These are phyloP conservation scores for Asterochloris sp. DNA, from an alignment of 139 green algal genomes.

Conservation along the genomic window DNA sequence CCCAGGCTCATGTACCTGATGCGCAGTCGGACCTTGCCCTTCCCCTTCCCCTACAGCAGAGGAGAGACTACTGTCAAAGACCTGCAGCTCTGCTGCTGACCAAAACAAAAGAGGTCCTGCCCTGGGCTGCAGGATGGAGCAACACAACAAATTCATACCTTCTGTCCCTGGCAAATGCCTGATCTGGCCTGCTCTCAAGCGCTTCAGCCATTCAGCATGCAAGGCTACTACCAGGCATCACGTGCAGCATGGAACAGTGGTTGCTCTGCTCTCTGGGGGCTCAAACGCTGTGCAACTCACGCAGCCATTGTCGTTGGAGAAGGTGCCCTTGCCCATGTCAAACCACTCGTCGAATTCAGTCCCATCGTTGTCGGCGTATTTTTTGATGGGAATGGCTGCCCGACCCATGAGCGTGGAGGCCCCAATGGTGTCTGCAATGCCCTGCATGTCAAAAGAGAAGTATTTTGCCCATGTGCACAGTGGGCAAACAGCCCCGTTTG, in stretches of 20 bases:
- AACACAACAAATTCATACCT: neutral
- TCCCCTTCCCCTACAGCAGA: constrained; percentile 21
- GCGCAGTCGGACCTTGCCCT: constrained; percentile 36
- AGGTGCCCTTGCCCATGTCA: constrained; percentile 43
- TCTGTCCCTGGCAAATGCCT: neutral
- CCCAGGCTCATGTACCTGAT: constrained; percentile 49
- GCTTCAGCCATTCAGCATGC: too few species aligned
- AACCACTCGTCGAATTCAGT: constrained; percentile 26
- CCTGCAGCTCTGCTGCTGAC: neutral
- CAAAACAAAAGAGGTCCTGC: neutral
- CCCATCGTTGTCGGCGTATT: constrained; percentile 22
- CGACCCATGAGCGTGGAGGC: constrained; percentile 36
- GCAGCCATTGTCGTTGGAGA: constrained; percentile 32
- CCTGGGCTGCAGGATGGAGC: too few species aligned
- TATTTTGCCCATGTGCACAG: too few species aligned
- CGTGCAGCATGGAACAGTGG: too few species aligned
- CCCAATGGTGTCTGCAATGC: constrained; percentile 34
- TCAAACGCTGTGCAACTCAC: constrained; percentile 2
- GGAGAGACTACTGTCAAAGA: neutral
- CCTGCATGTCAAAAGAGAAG: neutral
- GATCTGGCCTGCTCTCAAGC: too few species aligned
- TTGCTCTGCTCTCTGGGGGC: too few species aligned
- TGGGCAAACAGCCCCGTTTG: too few species aligned
- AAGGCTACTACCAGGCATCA: too few species aligned
- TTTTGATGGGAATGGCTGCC: constrained; percentile 25